phyloP scores from a whole-genome alignment of 306 rosid genomes.

The Medicago lupulina region DNA sequence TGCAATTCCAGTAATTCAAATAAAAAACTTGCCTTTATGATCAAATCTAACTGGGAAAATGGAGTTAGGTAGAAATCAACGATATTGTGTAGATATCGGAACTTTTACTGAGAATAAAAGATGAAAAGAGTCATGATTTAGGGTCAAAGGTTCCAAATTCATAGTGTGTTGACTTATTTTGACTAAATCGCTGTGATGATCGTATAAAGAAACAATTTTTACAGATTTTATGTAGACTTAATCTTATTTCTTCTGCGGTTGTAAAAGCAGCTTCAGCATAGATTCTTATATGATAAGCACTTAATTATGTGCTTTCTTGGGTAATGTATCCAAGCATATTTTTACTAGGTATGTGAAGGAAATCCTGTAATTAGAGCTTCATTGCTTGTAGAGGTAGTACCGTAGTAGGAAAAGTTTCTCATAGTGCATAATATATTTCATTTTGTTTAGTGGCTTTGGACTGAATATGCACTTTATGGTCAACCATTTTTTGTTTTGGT shows the following conservation, averaged over 20 bases:
- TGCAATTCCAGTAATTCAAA: background rate
- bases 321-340: background rate
- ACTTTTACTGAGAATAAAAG: background rate
- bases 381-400: background rate
- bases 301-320: background rate
- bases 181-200: background rate
- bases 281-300: background rate
- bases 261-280: background rate
- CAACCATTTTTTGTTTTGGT: background rate
- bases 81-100: background rate
- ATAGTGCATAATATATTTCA: background rate
- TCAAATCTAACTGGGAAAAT: background rate
- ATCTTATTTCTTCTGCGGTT: background rate
- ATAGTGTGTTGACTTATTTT: background rate
- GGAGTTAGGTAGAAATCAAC: background rate
- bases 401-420: background rate
- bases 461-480: background rate
- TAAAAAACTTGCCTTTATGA: background rate
- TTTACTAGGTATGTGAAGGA: background rate
- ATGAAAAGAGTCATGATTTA: background rate
- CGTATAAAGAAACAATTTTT: background rate
- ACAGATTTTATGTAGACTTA: background rate
- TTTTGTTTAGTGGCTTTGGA: background rate
- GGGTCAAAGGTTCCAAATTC: background rate
- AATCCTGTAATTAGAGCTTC: background rate